Evolutionary conservation across 2,329 filamentous ascomycete species (phyloP), one percentile per base, ranked within the genome.

Genomic region (Pseudogymnoascus sp.): DNA sequence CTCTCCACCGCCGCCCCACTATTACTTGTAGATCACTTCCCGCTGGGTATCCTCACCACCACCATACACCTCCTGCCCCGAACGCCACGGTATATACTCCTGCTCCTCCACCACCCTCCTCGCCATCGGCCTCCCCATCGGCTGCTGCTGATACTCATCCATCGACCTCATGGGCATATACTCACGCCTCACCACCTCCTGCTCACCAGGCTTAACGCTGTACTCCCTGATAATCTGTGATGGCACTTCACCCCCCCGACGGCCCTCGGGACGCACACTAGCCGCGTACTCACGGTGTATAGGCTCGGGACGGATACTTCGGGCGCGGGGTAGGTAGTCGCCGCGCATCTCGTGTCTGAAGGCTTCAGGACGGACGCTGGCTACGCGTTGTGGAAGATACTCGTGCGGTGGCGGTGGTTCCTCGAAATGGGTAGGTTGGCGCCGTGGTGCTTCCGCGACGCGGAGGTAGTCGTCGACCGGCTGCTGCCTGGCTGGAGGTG

Each of bases 341-440:
- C 71, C 68, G 23, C 75, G 71, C 12, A 76, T 67, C 61, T 79
- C 77, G 65, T 81, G 81, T 63, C 77, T 74, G 26, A 74, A 65
- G 2, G 73, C 63, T n/a, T 76, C 74, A 69, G 69, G 78, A 67
- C 69, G 74, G 36, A 74, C 73, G 60, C 72, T 74, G 10, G 77
- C 72, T 23, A 60, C 60, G 65, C 71, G 67, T 18, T 67, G 62
- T 6, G 76, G 11, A 10, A 34, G 73, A 70, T 85, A 85, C 62
- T 84, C 82, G 59, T 79, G 73, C 21, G n/a, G 29, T 11, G 26
- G 18, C 5, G 77, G 74, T 2, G 81, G 76, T 16, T 81, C 81
- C 29, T 83, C 79, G 23, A 77, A 70, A 62, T 76, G 71, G 42
- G 66, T 70, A 31, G 69, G 66, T 61, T 71, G 69, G 14, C 71